Evolutionary conservation across 192 early-diverging fungal genomes (phyloP).

Genomic region (Backusella sp.): DNA sequence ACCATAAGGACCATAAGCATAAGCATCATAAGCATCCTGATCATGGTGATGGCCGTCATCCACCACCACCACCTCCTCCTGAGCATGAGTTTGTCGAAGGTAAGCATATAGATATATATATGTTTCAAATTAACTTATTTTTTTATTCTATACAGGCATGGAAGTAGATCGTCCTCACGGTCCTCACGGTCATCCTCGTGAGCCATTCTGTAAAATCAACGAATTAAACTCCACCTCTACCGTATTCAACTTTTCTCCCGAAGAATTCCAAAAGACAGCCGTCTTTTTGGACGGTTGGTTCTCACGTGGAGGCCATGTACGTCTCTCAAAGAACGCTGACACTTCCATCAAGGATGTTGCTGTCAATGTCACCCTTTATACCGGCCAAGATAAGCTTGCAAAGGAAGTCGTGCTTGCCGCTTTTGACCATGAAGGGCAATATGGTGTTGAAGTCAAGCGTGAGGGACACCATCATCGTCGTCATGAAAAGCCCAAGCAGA

Average conservation of each 20-base stretch:
- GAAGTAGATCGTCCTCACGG: not conserved
- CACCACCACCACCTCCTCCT: not conserved
- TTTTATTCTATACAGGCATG: not conserved
- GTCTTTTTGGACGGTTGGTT: conserved; percentile 21
- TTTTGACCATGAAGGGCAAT: conserved; percentile 29
- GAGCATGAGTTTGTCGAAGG: not conserved
- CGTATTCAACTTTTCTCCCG: conserved; percentile 25
- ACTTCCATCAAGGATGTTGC: conserved; percentile 4
- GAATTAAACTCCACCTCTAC: not conserved
- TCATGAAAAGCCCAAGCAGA: not conserved
- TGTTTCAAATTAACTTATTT: not conserved
- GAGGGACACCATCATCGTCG: not conserved
- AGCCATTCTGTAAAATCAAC: conserved; percentile 14
- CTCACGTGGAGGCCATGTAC: conserved; percentile 7
- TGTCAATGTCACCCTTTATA: conserved; percentile 20
- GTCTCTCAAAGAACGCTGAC: not conserved
- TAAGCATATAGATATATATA: not conserved
- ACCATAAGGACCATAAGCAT: not conserved
- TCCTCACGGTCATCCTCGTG: not conserved
- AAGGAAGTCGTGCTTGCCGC: conserved; percentile 13
- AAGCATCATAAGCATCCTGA: not conserved
- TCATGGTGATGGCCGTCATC: not conserved
- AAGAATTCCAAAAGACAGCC: conserved; percentile 21
- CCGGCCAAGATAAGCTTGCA: not conserved
- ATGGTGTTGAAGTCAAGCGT: conserved; percentile 24